A percentile compares a stretch with the other conserved stretches of the same genome.
These are phyloP conservation scores for Scutellaria galericulata DNA, from an alignment of 257 asterid genomes.

Conservation along the genomic window DNA sequence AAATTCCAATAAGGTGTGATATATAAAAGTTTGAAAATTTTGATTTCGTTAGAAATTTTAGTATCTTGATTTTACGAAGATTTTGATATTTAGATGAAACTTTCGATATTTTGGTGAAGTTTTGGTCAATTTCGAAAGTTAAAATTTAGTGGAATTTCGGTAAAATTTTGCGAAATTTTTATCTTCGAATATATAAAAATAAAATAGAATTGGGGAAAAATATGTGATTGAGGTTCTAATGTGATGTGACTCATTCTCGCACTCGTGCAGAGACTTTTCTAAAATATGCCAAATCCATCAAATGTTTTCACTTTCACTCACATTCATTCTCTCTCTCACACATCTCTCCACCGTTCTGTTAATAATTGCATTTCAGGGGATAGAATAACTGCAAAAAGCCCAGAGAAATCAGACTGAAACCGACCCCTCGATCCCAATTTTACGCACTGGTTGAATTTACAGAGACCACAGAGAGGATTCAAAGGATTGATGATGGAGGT, in stretches of 20 bases:
- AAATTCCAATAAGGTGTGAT: no score
- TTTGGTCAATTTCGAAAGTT: no score
- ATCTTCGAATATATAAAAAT: background rate
- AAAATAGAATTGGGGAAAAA: background rate
- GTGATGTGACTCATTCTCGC: constrained; percentile 28
- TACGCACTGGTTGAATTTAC: background rate
- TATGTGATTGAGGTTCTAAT: background rate
- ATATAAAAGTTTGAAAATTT: background rate
- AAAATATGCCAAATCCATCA: constrained; percentile 37
- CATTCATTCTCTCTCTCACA: background rate
- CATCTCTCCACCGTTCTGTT: background rate
- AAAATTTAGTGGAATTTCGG: no score
- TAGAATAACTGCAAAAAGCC: background rate
- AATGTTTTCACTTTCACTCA: background rate
- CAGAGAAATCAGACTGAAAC: background rate
- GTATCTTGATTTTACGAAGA: no score
- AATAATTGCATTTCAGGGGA: constrained; percentile 24
- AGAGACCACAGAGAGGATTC: background rate
- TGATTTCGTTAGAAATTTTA: no score
- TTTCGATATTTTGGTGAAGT: no score
- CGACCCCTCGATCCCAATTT: constrained; percentile 17
- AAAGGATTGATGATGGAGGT: constrained; percentile 37
- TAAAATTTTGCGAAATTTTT: no score
- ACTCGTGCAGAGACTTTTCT: constrained; percentile 38
- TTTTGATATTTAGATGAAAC: no score